Evolutionary conservation across 208 protist species (phyloP), one percentile per base, ranked within the genome.

Genomic region (Porcisia deanei): DNA sequence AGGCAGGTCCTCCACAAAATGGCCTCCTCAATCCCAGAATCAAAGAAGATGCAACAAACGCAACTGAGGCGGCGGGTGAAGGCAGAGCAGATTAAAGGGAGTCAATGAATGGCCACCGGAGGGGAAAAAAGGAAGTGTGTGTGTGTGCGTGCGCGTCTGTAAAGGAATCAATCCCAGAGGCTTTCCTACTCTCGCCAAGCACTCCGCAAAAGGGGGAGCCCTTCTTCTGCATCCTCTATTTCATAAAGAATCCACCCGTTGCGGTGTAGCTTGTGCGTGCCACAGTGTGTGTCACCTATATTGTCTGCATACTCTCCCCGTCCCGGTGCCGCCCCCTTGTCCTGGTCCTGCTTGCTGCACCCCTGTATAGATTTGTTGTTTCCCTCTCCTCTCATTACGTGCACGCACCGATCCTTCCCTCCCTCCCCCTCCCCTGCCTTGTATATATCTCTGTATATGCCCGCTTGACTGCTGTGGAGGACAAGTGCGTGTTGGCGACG

Each of bases 31-130:
- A 16, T 49, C 8, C n/a, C 5, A 25, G 39, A 57, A 57, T 39
- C 30, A 9, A 71, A 71, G 66, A 71, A 71, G 66, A 22, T 16
- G 47, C 66, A 71, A 49, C 54, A 71, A 30, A 41, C 25, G 39
- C 41, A 7, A 7, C 63, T 9, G 10, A 52, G 16, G 16, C 39
- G 22, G 14, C 39, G 22, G 14, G 47, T 22, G 41, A 67, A n/a
- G 63, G 41, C 10, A 39, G 22, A 8, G 63, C 20, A 20, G 16
- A 43, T 43, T 1, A 52, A 52, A 37, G 9, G 1, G 41, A 67
- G 63, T 34, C 6, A 12, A 6, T 30, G 14, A 37, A n/a, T 67
- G 22, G 41, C 39, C 14, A 67, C 34, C 2, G 10, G 8, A 1
- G 41, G 14, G 3, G 9, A 41, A 25, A n/a, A 34, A 14, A 52